Evolutionary conservation across 768 basidiomycete species (phyloP).

Genomic region (Boletales sp.): DNA sequence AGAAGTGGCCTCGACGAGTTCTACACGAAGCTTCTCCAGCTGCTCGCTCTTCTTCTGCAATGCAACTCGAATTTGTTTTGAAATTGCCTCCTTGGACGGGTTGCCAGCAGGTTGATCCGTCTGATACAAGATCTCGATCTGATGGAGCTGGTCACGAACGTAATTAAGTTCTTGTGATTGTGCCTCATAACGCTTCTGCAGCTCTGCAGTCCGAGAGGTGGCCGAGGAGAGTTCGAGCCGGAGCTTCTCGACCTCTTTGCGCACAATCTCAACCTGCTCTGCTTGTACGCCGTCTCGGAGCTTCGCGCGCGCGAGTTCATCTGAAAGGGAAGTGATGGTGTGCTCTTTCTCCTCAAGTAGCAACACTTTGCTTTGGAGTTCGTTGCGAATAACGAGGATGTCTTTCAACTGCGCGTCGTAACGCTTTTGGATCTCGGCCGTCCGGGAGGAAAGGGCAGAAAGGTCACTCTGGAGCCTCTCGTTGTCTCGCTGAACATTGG

Average conservation of each 20-base stretch:
- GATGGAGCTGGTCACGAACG: background rate
- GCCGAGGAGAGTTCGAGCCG: too few species aligned
- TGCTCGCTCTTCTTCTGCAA: background rate
- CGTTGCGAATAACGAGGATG: background rate
- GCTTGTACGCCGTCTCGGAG: background rate
- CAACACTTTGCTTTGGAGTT: background rate
- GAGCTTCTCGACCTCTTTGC: too few species aligned
- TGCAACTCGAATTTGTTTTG: background rate
- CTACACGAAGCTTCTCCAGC: slow-evolving; percentile 1
- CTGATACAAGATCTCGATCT: background rate
- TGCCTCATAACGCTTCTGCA: too few species aligned
- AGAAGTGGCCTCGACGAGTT: background rate
- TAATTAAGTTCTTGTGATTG: background rate
- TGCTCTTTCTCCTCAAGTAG: slow-evolving; percentile 4
- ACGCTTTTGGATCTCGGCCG: background rate
- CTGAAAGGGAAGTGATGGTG: background rate
- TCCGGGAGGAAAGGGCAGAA: background rate
- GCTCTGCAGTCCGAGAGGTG: too few species aligned
- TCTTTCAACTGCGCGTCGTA: background rate
- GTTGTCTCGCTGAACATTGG: background rate
- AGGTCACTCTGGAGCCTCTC: slow-evolving; percentile 1
- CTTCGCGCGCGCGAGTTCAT: background rate
- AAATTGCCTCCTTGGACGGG: background rate
- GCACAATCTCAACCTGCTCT: too few species aligned
- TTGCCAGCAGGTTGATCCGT: background rate